These are phyloP conservation scores for Aspergillus saccharolyticus DNA, from an alignment of 495 filamentous ascomycete genomes.

Conservation along the genomic window DNA sequence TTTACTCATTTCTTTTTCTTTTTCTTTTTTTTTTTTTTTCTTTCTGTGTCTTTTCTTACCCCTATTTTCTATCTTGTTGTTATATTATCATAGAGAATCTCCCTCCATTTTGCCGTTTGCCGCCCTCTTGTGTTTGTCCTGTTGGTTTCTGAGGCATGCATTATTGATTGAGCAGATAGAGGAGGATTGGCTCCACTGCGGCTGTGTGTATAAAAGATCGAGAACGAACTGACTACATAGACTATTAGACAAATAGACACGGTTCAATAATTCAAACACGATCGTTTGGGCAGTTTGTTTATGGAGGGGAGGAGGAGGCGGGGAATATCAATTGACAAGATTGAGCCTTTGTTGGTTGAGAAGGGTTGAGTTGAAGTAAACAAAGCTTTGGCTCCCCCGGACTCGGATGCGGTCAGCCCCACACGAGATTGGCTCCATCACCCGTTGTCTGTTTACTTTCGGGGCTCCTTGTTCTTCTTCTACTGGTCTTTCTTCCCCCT, in stretches of 20 bases:
- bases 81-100: not conserved
- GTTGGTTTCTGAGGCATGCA: not conserved
- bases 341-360: too few species aligned
- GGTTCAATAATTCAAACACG: not conserved
- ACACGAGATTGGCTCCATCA: not conserved
- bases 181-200: not conserved
- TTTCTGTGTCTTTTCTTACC: slow-evolving; percentile 1
- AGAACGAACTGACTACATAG: slow-evolving; percentile 12
- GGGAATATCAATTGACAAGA: too few species aligned
- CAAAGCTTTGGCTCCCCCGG: not conserved
- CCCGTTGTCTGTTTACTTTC: not conserved
- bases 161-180: not conserved
- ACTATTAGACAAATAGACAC: slow-evolving; percentile 10
- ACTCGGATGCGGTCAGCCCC: not conserved
- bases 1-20: too few species aligned
- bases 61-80: not conserved
- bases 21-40: slow-evolving; percentile 1
- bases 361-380: too few species aligned
- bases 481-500: not conserved
- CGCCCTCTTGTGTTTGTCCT: not conserved
- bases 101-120: not conserved
- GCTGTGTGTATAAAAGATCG: slow-evolving; percentile 2
- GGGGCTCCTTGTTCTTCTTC: not conserved
- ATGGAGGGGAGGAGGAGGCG: not conserved
- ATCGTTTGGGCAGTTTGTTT: too few species aligned